These are phyloP conservation scores for Talaromyces verruculosus DNA, from an alignment of 2,329 filamentous ascomycete species.

Conservation along the genomic window DNA sequence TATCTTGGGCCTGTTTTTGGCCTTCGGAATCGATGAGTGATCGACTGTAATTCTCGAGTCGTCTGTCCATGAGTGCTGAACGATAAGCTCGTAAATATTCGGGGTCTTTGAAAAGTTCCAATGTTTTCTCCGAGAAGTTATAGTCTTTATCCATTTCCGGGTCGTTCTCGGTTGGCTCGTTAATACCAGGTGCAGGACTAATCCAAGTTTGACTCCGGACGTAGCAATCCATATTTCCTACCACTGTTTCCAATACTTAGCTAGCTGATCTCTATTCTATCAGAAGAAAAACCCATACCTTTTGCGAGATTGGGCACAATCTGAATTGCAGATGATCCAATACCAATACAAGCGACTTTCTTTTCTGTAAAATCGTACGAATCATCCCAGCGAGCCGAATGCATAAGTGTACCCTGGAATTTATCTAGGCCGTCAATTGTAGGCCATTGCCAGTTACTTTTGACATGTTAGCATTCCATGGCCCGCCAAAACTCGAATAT, in stretches of 20 bases:
- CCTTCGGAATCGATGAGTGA: neutral
- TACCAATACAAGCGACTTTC: constrained; percentile 29
- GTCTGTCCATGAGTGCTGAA: constrained; percentile 14
- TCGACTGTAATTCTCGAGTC: neutral
- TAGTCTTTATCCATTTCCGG: constrained; percentile 15
- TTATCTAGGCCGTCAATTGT: constrained; percentile 34
- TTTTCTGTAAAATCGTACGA: constrained; percentile 29
- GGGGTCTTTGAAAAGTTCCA: constrained; percentile 11
- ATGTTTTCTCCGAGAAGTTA: constrained; percentile 12
- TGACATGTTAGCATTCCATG: neutral
- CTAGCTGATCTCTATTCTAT: neutral
- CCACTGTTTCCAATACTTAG: neutral
- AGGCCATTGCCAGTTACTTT: constrained; percentile 24
- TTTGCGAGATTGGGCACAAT: constrained; percentile 17
- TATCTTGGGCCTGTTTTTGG: neutral
- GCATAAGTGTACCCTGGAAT: constrained; percentile 37
- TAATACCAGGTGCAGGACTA: constrained; percentile 7
- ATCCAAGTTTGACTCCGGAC: constrained; percentile 14
- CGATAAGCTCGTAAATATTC: constrained; percentile 5
- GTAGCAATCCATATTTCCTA: constrained; percentile 9
- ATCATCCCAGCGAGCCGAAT: constrained; percentile 34
- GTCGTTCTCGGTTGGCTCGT: constrained; percentile 15
- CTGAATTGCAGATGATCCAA: constrained; percentile 30
- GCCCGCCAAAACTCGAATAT: neutral
- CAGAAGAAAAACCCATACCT: neutral